Evolutionary conservation across 2,329 filamentous ascomycete genomes (phyloP).

Genomic region (Stylonectria norvegica): DNA sequence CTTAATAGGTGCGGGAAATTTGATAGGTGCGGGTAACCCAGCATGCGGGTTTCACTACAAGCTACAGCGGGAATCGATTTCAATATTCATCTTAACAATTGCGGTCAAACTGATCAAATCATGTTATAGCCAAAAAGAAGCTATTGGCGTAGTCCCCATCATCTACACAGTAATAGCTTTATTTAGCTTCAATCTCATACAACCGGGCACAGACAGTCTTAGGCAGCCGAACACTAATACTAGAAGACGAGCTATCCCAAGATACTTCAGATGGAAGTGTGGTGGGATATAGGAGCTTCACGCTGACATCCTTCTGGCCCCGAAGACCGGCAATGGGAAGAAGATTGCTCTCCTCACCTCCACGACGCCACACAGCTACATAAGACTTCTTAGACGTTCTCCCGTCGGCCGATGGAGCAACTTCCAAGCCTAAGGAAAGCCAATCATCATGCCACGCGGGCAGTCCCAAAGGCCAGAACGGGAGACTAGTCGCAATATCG

Average conservation of each 20-base stretch:
- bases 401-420: background rate
- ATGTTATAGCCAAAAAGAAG: too few relatives aligned
- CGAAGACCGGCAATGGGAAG: background rate
- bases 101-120: too few relatives aligned
- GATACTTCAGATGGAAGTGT: slow-evolving; percentile 2
- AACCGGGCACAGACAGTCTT: slow-evolving; percentile 9
- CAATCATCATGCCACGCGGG: slow-evolving; percentile 32
- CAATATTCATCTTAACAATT: too few relatives aligned
- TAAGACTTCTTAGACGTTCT: slow-evolving; percentile 6
- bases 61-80: too few relatives aligned
- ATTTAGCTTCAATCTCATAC: background rate
- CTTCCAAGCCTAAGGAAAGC: slow-evolving; percentile 24
- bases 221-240: slow-evolving; percentile 6
- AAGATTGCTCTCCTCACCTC: slow-evolving; percentile 2
- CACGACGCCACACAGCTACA: slow-evolving; percentile 15
- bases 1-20: too few relatives aligned
- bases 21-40: too few relatives aligned
- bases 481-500: slow-evolving; percentile 17
- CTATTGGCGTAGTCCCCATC: too few relatives aligned
- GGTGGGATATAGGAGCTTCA: slow-evolving; percentile 11
- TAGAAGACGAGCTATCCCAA: slow-evolving; percentile 5
- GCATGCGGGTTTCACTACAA: too few relatives aligned
- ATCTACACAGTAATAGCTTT: too few relatives aligned
- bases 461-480: slow-evolving; percentile 34
- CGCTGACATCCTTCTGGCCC: slow-evolving; percentile 1